These are phyloP conservation scores for Auriscalpium orientale DNA, from an alignment of 768 basidiomycete genomes.

Conservation along the genomic window DNA sequence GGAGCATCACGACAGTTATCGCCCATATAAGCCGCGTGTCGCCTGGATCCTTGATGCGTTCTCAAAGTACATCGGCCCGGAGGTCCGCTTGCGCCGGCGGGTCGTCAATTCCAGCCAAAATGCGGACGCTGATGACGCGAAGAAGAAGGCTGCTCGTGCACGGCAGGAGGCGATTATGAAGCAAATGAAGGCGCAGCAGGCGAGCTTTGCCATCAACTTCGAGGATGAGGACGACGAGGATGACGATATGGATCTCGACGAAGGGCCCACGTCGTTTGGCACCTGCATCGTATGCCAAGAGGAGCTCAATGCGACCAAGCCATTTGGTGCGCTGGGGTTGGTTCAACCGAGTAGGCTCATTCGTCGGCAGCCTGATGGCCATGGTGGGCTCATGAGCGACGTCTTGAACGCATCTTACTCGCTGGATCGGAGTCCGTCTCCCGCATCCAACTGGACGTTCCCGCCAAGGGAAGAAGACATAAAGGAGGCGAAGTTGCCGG, in stretches of 20 bases:
- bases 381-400: slow-evolving; percentile 59
- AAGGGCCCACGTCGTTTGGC: slow-evolving; percentile 57
- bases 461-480: slow-evolving; percentile 46
- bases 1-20: slow-evolving; percentile 69
- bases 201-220: slow-evolving; percentile 74
- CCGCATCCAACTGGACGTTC: slow-evolving; percentile 31
- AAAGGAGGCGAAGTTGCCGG: slow-evolving; percentile 35
- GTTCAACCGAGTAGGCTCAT: slow-evolving; percentile 84
- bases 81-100: slow-evolving; percentile 44
- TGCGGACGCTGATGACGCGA: slow-evolving; percentile 55
- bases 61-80: slow-evolving; percentile 44
- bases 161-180: slow-evolving; percentile 93
- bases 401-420: slow-evolving; percentile 54
- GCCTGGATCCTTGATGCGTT: slow-evolving; percentile 70
- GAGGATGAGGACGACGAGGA: slow-evolving; percentile 68
- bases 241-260: slow-evolving; percentile 41
- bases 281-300: slow-evolving; percentile 99
- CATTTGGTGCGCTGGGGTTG: slow-evolving; percentile 83
- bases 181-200: slow-evolving; percentile 91
- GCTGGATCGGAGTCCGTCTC: slow-evolving; percentile 47
- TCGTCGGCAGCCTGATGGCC: slow-evolving; percentile 66
- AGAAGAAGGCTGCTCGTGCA: slow-evolving; percentile 80
- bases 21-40: slow-evolving; percentile 59
- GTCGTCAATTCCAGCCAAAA: slow-evolving; percentile 30
- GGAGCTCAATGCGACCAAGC: slow-evolving; percentile 60